A percentile compares a stretch with the other conserved stretches of the same genome.
Evolutionary conservation across 768 basidiomycete species (phyloP).

Genomic region (Cytidiella melzeri): DNA sequence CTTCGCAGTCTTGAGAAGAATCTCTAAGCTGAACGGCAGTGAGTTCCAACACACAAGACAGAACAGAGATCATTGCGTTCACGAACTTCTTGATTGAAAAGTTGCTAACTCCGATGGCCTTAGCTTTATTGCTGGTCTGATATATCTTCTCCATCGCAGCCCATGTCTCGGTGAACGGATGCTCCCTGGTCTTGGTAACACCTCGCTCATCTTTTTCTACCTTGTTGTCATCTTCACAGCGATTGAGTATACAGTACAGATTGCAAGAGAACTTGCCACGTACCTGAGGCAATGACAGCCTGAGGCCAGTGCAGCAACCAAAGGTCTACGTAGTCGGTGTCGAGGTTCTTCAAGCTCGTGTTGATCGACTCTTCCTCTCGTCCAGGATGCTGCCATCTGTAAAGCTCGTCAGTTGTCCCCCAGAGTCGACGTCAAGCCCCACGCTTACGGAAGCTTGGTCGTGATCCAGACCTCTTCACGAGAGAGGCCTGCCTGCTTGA

Average conservation of each 20-base stretch:
- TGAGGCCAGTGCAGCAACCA: slow-evolving; percentile 51
- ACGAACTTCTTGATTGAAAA: slow-evolving; percentile 51
- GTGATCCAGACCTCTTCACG: slow-evolving; percentile 67
- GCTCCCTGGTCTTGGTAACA: slow-evolving; percentile 26
- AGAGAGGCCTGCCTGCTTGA: slow-evolving; percentile 46
- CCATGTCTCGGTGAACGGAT: slow-evolving; percentile 38
- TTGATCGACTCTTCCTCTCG: slow-evolving; percentile 24
- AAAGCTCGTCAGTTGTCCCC: neutral
- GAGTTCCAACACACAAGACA: neutral
- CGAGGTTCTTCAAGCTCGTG: slow-evolving; percentile 22
- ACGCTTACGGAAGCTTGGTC: slow-evolving; percentile 37
- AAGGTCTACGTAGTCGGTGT: slow-evolving; percentile 28
- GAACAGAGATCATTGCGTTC: neutral
- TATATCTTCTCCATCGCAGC: slow-evolving; percentile 45
- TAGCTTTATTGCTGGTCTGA: slow-evolving; percentile 39
- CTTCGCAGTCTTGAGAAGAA: slow-evolving; percentile 24
- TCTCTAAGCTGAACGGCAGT: slow-evolving; percentile 17
- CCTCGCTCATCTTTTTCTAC: slow-evolving; percentile 30
- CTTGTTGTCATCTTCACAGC: slow-evolving; percentile 8
- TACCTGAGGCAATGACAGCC: slow-evolving; percentile 27
- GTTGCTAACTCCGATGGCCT: slow-evolving; percentile 54
- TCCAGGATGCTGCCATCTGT: slow-evolving; percentile 33
- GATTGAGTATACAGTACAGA: neutral
- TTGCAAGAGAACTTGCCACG: neutral
- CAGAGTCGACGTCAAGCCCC: neutral